Conservation (phyloP, 2,329 filamentous ascomycete genomes). For the Catunica adiposa region DNA sequence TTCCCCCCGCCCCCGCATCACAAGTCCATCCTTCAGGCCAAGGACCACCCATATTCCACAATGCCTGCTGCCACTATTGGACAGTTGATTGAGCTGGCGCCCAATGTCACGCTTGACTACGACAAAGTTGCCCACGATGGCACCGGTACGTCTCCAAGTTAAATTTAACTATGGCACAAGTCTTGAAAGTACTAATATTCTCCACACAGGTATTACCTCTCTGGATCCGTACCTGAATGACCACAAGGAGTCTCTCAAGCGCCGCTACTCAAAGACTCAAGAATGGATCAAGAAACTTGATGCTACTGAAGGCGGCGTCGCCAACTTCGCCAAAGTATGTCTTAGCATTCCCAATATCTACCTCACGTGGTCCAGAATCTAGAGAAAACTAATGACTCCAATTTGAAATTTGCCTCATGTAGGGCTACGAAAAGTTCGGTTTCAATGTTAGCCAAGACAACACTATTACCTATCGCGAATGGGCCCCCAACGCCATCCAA, state of each 20-base stretch:
- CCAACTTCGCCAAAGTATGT: conserved; percentile 69
- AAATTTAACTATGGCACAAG: conserved; percentile 4
- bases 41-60: neutral
- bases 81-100: conserved; percentile 12
- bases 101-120: conserved; percentile 13
- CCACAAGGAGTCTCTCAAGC: conserved; percentile 60
- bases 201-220: conserved; percentile 54
- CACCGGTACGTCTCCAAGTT: conserved; percentile 38
- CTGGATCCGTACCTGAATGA: conserved; percentile 83
- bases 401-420: neutral
- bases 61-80: conserved; percentile 12
- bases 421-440: conserved; percentile 79
- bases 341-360: neutral
- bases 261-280: conserved; percentile 62
- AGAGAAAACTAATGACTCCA: neutral
- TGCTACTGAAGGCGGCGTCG: conserved; percentile 69
- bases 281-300: conserved; percentile 77
- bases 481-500: conserved; percentile 77
- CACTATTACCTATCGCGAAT: conserved; percentile 84
- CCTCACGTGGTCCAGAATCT: neutral
- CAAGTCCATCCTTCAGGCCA: neutral
- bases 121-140: conserved; percentile 43
- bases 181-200: neutral
- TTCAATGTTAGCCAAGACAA: conserved; percentile 67
- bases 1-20: conserved; percentile 6